Evolutionary conservation across 2,329 filamentous ascomycete species (phyloP).

Genomic region (Alternaria gaisen): DNA sequence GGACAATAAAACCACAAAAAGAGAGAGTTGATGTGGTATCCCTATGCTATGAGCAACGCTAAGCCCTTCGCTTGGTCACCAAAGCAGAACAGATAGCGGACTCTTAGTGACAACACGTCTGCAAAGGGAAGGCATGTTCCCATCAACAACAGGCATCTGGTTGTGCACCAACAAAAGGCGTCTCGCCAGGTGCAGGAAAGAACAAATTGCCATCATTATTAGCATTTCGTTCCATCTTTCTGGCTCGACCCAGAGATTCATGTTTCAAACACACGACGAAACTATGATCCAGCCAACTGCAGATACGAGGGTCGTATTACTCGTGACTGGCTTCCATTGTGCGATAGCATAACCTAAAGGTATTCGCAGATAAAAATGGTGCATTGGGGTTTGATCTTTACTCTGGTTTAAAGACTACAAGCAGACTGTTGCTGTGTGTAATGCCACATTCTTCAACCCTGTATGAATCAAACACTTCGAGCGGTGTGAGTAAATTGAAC

Average conservation of each 20-base stretch:
- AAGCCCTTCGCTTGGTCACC: neutral
- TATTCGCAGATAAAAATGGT: neutral
- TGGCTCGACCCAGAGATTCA: neutral
- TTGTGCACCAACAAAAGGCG: too few relatives aligned
- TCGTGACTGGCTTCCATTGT: neutral
- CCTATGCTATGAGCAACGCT: neutral
- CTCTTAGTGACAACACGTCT: neutral
- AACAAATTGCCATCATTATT: neutral
- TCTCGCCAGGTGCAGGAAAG: neutral
- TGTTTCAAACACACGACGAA: neutral
- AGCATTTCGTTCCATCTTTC: neutral
- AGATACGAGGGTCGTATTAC: neutral
- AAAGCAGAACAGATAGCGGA: neutral
- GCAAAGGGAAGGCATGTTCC: neutral
- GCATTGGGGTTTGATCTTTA: neutral
- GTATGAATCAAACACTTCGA: neutral
- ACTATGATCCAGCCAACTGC: neutral
- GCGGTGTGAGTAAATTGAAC: neutral
- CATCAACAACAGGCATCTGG: too few relatives aligned
- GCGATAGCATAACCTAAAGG: neutral
- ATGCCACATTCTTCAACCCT: neutral
- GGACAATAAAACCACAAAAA: neutral
- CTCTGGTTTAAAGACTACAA: neutral
- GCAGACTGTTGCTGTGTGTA: neutral
- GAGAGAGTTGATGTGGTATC: too few relatives aligned